Base-by-base conservation (phyloP, 2,329 filamentous ascomycete genomes). In the Zymoseptoria tritici region DNA sequence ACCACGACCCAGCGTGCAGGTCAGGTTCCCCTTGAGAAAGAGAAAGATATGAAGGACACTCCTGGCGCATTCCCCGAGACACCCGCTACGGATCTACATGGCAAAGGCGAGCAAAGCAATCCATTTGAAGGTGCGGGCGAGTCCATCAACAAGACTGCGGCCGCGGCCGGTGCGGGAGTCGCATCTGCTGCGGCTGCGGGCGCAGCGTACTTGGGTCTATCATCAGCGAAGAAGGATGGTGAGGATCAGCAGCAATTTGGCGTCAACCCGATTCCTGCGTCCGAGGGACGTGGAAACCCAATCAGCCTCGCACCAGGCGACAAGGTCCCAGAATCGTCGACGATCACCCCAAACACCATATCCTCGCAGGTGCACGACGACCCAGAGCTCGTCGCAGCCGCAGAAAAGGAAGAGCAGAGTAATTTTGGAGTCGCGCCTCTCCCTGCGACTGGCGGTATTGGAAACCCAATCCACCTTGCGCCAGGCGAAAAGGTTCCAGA, bases 401-500 rank as follows among this genome's bases (percentile, higher is more conserved):
- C 62, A 20, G 54, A 64, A 26, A 63, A 61, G 24, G 50, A 56
- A 21, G 62, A 64, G 16, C 59, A 60, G 52, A 64, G 67, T 57
- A 66, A 64, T 19, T 75, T 90, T 70, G 70, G 75, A 56, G 81
- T 84, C 59, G 79, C 80, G 55, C 83, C 84, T 13, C 78, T 85
- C 56, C 83, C 84, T 46, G 83, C 83, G 4, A 81, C 82, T 20
- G 76, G 75, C 58, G 82, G 82, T 55, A 72, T 76, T 58, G 84
- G 91, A 58, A 97, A 97, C 75, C 92, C 93, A 7, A 83, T 97
- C 73, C 81, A 83, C 69, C 81, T 96, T 57, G 82, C 83, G 22
- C 88, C 92, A 3, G 91, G 91, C 68, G 90, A 96, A 77, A 85
- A 86, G 73, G 83, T 96, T 16, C 92, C 91, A 49, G 81, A 88